These are phyloP conservation scores for Ascochyta clinopodiicola DNA, from an alignment of 2,329 filamentous ascomycete genomes.

Conservation along the genomic window DNA sequence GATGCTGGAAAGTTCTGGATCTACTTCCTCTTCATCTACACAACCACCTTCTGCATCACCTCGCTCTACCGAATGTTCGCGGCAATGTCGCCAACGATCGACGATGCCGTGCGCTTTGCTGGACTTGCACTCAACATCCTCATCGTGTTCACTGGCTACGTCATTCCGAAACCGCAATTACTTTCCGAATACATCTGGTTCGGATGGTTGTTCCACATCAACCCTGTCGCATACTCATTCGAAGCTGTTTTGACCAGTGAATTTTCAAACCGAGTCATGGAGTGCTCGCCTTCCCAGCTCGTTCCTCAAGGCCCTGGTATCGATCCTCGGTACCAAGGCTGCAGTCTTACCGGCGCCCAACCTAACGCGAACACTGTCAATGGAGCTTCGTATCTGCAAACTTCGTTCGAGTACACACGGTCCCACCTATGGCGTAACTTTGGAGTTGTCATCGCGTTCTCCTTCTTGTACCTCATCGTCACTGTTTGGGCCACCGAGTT, in stretches of 20 bases:
- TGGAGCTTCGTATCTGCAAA: conserved; percentile 62
- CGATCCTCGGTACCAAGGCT: conserved; percentile 66
- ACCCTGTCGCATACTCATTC: conserved; percentile 65
- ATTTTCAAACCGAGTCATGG: conserved; percentile 63
- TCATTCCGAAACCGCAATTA: conserved; percentile 70
- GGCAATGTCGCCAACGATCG: conserved; percentile 67
- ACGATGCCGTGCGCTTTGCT: conserved; percentile 70
- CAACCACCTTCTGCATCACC: conserved; percentile 67
- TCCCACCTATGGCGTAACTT: conserved; percentile 74
- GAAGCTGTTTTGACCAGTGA: conserved; percentile 73
- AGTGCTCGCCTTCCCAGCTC: conserved; percentile 65
- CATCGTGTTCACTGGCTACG: conserved; percentile 70
- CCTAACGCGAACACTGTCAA: conserved; percentile 59
- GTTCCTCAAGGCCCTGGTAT: conserved; percentile 65
- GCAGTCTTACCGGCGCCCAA: conserved; percentile 64
- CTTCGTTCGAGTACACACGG: conserved; percentile 64
- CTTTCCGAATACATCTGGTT: conserved; percentile 68
- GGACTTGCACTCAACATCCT: conserved; percentile 68
- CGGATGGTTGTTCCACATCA: conserved; percentile 56
- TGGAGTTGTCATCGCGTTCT: conserved; percentile 77
- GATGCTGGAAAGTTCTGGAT: conserved; percentile 70
- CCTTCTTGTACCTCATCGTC: conserved; percentile 74
- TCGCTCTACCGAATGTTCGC: conserved; percentile 72
- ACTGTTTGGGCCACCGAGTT: conserved; percentile 74
- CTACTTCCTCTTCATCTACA: conserved; percentile 69